Evolutionary conservation across 345 rosid genomes (phyloP), one percentile per base, ranked within the genome.

Genomic region (Clausena lansium): DNA sequence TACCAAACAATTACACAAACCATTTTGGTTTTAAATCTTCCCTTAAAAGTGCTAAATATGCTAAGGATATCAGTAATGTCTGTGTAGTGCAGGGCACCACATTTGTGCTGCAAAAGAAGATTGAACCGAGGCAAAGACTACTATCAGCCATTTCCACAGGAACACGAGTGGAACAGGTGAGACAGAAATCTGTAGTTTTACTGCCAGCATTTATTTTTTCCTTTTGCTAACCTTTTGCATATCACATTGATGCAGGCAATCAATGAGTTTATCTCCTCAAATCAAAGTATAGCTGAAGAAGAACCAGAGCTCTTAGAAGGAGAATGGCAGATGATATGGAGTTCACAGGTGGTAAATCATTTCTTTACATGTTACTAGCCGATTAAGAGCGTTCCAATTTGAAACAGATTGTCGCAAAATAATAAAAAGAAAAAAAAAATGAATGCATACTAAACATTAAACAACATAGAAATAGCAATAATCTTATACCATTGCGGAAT

Each of bases 251-350:
- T 7, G 72, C 90, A 95, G 99, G 93, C 91, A 63, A 92, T 95
- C 25, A 85, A 91, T 77, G 89, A 87, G 78, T 90, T 93, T 77
- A 57, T 92, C 78, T 75, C 87, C 30, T 67, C 27, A 15, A 86
- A 87, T 71, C 64, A 83, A 73, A 79, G 79, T 27, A 55, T 64
- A 2, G 47, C 5, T 35, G 71, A 85, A 64, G 86, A 86, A 41
- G 97, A 87, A 67, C 79, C 77, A n/a, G 85, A 90, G 55, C 92
- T 95, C 14, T 24, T 82, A 9, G 97, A 93, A 22, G 99, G 99
- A 77, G 94, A 86, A 75, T 96, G 98, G 99, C 92, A 91, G 74
- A 93, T 96, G 99, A 82, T 92, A 68, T 96, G 99, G 98, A 96
- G 98, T 86, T 96, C 99, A 45, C 98, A 94, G 93, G 99, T 93